Evolutionary conservation across 352 stramenopile species (phyloP), one percentile per base, ranked within the genome.

Genomic region (Globisporangium abappressorium): DNA sequence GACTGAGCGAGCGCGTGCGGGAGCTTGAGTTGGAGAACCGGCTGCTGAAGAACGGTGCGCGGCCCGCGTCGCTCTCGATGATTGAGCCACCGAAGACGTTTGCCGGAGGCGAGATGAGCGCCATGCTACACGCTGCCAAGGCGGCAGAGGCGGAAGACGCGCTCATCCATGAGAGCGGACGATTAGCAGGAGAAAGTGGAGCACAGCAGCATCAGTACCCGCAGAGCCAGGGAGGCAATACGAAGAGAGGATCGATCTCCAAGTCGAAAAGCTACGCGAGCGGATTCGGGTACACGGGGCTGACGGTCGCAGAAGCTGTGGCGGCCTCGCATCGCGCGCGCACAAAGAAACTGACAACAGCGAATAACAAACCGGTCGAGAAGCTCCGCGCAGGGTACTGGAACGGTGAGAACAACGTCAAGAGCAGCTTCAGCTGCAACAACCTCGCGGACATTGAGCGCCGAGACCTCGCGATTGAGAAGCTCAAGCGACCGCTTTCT

Each of bases 401-500:
- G 85, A 91, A 91, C 57, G 79, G 77, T 38, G 62, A 74, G 24
- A 88, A 79, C 63, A 91, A 89, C 68, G 75, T 91, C 59, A 93
- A 86, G 64, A 91, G 81, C 72, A 93, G 85, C 72, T 90, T 91
- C 49, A 93, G 85, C 62, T 91, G 81, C 78, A 93, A 93, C 72
- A 93, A 93, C 58, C 60, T 93, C 22, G 65, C 81, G 3, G 85
- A 93, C 49, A 79, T 91, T 41, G 85, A 90, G 66, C 71, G 78
- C 12, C 75, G 74, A 11, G 81, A 81, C 33, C 60, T 85, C 8
- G 30, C 76, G 56, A 68, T 88, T 43, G 78, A 89, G 55, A 70
- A 75, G 33, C 38, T 70, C 14, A 66, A 72, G 24, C 61, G 61
- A 0, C 26, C 38, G 18, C 47, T 62, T 12, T 36, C 56, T 24